These are phyloP conservation scores for Angophora floribunda DNA, from an alignment of 345 rosid species.

Conservation along the genomic window DNA sequence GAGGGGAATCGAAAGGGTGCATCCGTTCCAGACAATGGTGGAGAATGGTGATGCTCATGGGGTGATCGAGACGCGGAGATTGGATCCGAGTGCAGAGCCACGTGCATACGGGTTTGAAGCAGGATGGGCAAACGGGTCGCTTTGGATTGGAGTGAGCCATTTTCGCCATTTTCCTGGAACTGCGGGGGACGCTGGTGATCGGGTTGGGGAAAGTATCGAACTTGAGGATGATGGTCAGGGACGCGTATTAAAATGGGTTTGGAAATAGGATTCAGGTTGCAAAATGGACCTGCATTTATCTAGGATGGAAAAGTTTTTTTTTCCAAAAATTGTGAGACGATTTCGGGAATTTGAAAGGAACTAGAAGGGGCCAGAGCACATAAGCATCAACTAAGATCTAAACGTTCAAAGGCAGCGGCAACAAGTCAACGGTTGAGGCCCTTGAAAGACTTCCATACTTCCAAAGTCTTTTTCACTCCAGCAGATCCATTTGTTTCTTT, in stretches of 20 bases:
- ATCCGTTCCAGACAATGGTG: conserved; percentile 66
- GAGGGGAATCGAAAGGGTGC: conserved; percentile 70
- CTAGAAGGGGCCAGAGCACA: neutral
- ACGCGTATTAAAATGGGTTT: neutral
- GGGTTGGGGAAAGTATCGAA: neutral
- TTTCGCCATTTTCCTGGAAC: neutral
- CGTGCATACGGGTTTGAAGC: conserved; percentile 52
- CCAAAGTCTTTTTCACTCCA: neutral
- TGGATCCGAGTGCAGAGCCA: conserved; percentile 59
- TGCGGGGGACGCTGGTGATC: neutral
- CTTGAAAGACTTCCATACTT: neutral
- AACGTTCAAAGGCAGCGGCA: neutral
- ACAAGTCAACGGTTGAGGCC: neutral
- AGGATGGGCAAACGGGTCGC: conserved; percentile 57
- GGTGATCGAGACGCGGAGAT: conserved; percentile 37
- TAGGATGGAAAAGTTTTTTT: too few relatives aligned
- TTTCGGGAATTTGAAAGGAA: neutral
- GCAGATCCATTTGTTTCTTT: neutral
- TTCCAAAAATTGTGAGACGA: neutral
- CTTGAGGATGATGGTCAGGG: neutral
- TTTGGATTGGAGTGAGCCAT: conserved; percentile 11
- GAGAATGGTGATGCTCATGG: conserved; percentile 60
- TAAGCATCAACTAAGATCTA: neutral
- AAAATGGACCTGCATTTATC: neutral
- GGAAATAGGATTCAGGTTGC: neutral